Base-by-base conservation (phyloP, 23 red algal genomes). In the Cyanidioschyzon merolae region DNA sequence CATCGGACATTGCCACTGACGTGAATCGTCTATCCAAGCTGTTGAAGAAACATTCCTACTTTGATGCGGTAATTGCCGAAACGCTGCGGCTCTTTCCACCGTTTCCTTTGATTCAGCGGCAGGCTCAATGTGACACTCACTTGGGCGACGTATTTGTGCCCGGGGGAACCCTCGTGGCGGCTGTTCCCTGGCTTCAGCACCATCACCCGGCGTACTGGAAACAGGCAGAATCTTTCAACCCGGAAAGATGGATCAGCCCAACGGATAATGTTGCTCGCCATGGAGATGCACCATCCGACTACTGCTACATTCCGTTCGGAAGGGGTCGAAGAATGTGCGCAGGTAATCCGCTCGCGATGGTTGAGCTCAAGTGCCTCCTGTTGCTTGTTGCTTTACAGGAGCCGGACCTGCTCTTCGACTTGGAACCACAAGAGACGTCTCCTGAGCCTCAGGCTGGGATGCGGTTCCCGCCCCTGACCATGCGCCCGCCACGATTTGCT, bases 181-280 rank as follows among this genome's bases (percentile, higher is more conserved):
- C 90, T 35, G 88, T 97, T 67, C 93, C 93, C 1, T 97, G 93
- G 93, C 76, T 97, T 2, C 50, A 90, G 37, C 93, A 97, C 80
- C 83, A 86, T 34, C 89, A 97, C 74, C 76, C 84, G 35, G 77
- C 77, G 75, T 83, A 82, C 37, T 97, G 85, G 85, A 32, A 24
- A 7, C 45, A 97, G 37, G 78, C 87, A 32, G 79, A 97, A 34
- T 39, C 54, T 38, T 97, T 97, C 79, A 67, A 80, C 24, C 93
- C 93, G n/a, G 81, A 88, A 39, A 51, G 93, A 34, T 97, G 59
- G 21, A 15, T 74, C 1, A 39, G 40, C 76, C 37, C 34, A 16
- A 30, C 76, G 67, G 39, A 79, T 18, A 74, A 74, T 37, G 59
- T 39, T 39, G 32, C 36, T 30, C 45, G 67, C 37, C 87, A 90